Evolutionary conservation across 306 rosid genomes (phyloP).

Genomic region (Lupinus albus): DNA sequence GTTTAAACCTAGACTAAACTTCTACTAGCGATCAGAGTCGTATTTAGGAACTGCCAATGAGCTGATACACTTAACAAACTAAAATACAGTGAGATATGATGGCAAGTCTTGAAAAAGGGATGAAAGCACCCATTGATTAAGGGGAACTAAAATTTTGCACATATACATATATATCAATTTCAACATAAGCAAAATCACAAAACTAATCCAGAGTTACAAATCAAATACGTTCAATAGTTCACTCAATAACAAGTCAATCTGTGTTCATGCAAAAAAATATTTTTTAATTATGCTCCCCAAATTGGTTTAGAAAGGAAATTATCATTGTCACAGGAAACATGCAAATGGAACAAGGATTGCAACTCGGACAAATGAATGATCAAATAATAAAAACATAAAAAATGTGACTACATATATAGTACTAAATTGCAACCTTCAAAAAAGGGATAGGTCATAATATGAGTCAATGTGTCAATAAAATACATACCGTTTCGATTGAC

Average conservation of each 20-base stretch:
- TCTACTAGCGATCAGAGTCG: neutral
- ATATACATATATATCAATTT: neutral
- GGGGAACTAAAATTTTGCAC: neutral
- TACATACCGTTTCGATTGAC: conserved; percentile 79
- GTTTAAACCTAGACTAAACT: neutral
- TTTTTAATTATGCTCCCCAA: conserved; percentile 39
- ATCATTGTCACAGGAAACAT: conserved; percentile 49
- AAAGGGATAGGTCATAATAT: conserved; percentile 4
- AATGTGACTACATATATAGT: conserved; percentile 42
- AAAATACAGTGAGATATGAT: neutral
- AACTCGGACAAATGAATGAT: conserved; percentile 50
- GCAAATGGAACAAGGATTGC: conserved; percentile 53
- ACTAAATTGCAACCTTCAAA: conserved; percentile 47
- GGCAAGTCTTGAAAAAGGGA: neutral
- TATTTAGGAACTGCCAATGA: neutral
- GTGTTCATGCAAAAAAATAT: conserved; percentile 31
- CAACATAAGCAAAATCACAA: conserved; percentile 8
- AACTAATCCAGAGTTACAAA: neutral
- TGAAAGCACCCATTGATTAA: neutral
- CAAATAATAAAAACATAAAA: conserved; percentile 50
- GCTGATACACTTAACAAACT: neutral
- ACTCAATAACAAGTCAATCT: conserved; percentile 28
- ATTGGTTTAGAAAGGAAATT: conserved; percentile 50
- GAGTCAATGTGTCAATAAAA: conserved; percentile 8
- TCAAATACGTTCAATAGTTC: neutral